Conservation (phyloP, 495 filamentous ascomycete species). For the Beverwykella pulmonaria region DNA sequence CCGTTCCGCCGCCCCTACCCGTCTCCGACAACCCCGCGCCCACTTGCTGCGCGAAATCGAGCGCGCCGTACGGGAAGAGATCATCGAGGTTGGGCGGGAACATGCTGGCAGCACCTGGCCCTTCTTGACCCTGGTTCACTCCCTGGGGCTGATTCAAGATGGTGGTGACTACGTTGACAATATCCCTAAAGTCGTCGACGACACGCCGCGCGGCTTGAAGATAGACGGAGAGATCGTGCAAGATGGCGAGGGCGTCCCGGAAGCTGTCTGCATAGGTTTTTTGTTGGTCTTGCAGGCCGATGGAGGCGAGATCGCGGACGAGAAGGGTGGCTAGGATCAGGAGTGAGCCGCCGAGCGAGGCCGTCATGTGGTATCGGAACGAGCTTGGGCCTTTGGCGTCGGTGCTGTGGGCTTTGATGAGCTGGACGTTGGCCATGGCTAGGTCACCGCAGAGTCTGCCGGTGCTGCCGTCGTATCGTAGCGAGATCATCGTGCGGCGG, state of each 20-base stretch:
- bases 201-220: conserved; percentile 18
- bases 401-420: not conserved
- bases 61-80: conserved; percentile 10
- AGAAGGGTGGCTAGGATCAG: conserved; percentile 17
- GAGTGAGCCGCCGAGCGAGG: conserved; percentile 14
- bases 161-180: conserved; percentile 6
- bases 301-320: conserved; percentile 3
- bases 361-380: conserved; percentile 29
- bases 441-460: conserved; percentile 22
- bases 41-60: conserved; percentile 15
- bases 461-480: conserved; percentile 16
- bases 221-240: conserved; percentile 9
- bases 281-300: conserved; percentile 12
- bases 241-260: not conserved
- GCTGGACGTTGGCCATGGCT: conserved; percentile 21
- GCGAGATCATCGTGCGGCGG: conserved; percentile 7
- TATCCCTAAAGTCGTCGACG: conserved; percentile 19
- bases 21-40: not conserved
- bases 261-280: conserved; percentile 10
- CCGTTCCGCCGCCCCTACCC: not conserved
- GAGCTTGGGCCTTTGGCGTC: conserved; percentile 15
- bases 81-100: conserved; percentile 6
- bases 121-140: not conserved
- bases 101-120: not conserved
- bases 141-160: not conserved